Percentiles rank a stretch among this genome's conserved stretches.
Evolutionary conservation across 257 asterid species (phyloP).

Genomic region (Coffea canephora): DNA sequence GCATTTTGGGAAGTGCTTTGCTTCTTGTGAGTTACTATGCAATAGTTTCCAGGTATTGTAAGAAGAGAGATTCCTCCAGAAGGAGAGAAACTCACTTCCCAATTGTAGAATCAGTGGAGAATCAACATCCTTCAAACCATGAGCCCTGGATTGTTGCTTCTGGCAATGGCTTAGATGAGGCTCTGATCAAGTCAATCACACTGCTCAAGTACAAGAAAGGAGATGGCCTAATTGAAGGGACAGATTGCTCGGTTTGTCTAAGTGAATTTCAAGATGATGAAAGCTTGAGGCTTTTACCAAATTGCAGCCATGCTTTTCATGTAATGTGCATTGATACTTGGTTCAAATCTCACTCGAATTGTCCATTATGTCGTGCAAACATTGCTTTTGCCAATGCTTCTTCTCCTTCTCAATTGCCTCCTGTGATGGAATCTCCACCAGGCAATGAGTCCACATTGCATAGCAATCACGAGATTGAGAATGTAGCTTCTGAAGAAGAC

Average conservation of each 20-base stretch:
- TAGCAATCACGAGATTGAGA: conserved; percentile 13
- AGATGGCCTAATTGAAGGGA: conserved; percentile 26
- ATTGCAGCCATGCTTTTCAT: conserved; percentile 65
- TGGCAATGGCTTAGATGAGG: conserved; percentile 41
- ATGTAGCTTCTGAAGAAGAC: conserved; percentile 4
- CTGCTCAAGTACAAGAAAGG: conserved; percentile 36
- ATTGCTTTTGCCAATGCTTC: conserved; percentile 16
- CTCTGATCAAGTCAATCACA: conserved; percentile 37
- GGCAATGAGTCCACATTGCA: not conserved
- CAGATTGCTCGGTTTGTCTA: conserved; percentile 54
- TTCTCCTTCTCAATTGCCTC: conserved; percentile 5
- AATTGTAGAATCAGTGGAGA: conserved; percentile 19
- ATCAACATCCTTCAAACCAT: conserved; percentile 25
- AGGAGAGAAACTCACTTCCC: conserved; percentile 17
- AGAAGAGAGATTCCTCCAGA: conserved; percentile 23
- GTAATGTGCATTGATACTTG: conserved; percentile 52
- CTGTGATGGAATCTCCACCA: conserved; percentile 12
- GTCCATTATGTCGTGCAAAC: conserved; percentile 56
- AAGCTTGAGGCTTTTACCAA: conserved; percentile 41
- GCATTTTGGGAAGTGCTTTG: conserved; percentile 43
- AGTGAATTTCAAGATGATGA: conserved; percentile 56
- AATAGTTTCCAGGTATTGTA: conserved; percentile 44
- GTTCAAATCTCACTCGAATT: conserved; percentile 53
- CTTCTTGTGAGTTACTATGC: conserved; percentile 50
- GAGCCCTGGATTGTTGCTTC: conserved; percentile 28